Conservation (phyloP, 148 eudicot genomes). For the Heliamphora exappendiculata region DNA sequence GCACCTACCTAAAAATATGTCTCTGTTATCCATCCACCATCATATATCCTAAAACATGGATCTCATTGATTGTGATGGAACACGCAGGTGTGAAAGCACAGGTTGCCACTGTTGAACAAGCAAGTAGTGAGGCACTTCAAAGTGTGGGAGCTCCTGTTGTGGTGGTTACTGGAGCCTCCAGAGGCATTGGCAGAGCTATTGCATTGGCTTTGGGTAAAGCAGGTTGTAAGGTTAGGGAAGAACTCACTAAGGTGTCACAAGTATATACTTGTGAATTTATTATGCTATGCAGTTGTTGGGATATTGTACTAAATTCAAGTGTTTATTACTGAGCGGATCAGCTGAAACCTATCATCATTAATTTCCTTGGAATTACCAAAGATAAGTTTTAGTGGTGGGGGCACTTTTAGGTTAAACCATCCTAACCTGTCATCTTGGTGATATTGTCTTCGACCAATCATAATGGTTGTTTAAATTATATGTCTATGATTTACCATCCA, state of each 20-base stretch:
- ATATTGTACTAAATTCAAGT: neutral
- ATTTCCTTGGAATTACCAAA: neutral
- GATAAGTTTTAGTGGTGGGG: neutral
- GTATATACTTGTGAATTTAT: neutral
- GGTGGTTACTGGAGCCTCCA: conserved; percentile 87
- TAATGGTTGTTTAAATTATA: neutral
- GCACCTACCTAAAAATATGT: neutral
- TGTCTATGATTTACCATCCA: neutral
- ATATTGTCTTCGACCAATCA: neutral
- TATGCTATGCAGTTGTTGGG: neutral
- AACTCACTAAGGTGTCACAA: neutral
- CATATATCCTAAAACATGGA: neutral
- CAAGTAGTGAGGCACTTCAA: conserved; percentile 32
- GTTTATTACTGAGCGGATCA: neutral
- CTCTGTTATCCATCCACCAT: neutral
- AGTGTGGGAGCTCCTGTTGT: conserved; percentile 77
- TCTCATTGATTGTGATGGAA: conserved; percentile 7
- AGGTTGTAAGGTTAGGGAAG: conserved; percentile 69
- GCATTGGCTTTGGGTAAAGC: conserved; percentile 86
- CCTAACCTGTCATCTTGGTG: neutral
- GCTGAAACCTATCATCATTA: neutral
- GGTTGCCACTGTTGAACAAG: conserved; percentile 57
- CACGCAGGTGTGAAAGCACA: conserved; percentile 52
- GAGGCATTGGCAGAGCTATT: conserved; percentile 92
- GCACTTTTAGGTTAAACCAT: neutral